Evolutionary conservation across 2,329 filamentous ascomycete genomes (phyloP).

Genomic region (Lecanosticta acicola): DNA sequence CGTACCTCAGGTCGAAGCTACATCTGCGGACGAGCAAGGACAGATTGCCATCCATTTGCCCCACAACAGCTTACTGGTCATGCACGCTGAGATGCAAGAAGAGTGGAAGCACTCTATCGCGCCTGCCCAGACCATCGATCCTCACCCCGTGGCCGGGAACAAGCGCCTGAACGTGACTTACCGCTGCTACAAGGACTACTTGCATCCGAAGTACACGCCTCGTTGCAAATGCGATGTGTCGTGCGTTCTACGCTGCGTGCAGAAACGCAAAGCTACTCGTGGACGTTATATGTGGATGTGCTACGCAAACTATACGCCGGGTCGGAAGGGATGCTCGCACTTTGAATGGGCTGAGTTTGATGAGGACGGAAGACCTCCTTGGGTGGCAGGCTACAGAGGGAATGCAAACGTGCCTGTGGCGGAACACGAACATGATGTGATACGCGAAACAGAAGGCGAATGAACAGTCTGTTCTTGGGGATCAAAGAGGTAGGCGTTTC

Average conservation of each 20-base stretch:
- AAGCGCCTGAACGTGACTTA: slow-evolving; percentile 92
- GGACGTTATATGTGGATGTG: slow-evolving; percentile 95
- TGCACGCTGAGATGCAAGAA: slow-evolving; percentile 98
- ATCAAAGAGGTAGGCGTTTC: too few relatives aligned
- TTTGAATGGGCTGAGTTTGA: slow-evolving; percentile 86
- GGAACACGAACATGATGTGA: too few relatives aligned
- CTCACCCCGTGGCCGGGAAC: slow-evolving; percentile 75
- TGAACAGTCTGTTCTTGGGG: too few relatives aligned
- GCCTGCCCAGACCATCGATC: slow-evolving; percentile 69
- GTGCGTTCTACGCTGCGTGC: slow-evolving; percentile 67
- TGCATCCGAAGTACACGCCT: slow-evolving; percentile 74
- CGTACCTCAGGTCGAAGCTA: slow-evolving; percentile 48
- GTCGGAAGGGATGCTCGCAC: slow-evolving; percentile 60
- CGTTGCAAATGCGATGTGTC: slow-evolving; percentile 70
- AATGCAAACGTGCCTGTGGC: slow-evolving; percentile 28
- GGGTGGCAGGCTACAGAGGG: slow-evolving; percentile 38
- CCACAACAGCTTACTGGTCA: slow-evolving; percentile 87
- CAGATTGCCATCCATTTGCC: slow-evolving; percentile 91
- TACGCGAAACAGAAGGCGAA: too few relatives aligned
- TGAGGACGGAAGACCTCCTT: slow-evolving; percentile 74
- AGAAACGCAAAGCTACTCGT: slow-evolving; percentile 67
- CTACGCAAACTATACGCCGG: slow-evolving; percentile 66
- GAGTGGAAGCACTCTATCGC: slow-evolving; percentile 89
- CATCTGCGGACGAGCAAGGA: slow-evolving; percentile 60
- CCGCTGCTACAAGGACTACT: slow-evolving; percentile 69